These are phyloP conservation scores for Leptographium lundbergii DNA, from an alignment of 2,329 filamentous ascomycete species.

Conservation along the genomic window DNA sequence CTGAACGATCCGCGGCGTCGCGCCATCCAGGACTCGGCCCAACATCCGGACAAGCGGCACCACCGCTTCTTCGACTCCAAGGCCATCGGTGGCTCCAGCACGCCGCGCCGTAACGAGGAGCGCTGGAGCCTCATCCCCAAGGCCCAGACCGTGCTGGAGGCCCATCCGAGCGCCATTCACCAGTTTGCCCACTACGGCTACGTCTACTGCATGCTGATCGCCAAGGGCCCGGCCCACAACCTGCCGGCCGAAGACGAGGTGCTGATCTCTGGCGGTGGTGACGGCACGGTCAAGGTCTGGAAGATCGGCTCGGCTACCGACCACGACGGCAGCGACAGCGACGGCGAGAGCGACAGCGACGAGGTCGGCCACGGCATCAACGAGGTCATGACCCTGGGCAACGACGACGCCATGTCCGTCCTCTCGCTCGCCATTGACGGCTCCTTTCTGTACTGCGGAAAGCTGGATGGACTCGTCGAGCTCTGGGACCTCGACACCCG, in stretches of 20 bases:
- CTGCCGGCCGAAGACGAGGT: slow-evolving; percentile 66
- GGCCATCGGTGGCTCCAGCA: slow-evolving; percentile 69
- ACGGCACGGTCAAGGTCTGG: slow-evolving; percentile 95
- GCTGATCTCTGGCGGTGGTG: slow-evolving; percentile 80
- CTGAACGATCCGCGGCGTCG: slow-evolving; percentile 50
- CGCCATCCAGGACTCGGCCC: slow-evolving; percentile 48
- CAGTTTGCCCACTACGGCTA: slow-evolving; percentile 94
- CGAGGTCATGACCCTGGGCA: slow-evolving; percentile 53
- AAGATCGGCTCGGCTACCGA: slow-evolving; percentile 34
- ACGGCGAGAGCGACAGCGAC: slow-evolving; percentile 25
- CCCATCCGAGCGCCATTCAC: slow-evolving; percentile 65
- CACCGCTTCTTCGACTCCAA: slow-evolving; percentile 90
- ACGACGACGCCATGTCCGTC: slow-evolving; percentile 50
- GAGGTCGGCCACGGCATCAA: slow-evolving; percentile 35
- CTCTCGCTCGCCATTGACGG: slow-evolving; percentile 78
- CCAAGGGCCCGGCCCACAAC: slow-evolving; percentile 53
- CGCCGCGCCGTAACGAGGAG: slow-evolving; percentile 56
- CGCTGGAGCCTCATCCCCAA: slow-evolving; percentile 41
- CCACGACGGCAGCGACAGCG: slow-evolving; percentile 27
- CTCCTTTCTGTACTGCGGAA: slow-evolving; percentile 84
- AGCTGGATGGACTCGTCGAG: slow-evolving; percentile 77
- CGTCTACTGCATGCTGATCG: slow-evolving; percentile 89
- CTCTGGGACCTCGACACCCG: slow-evolving; percentile 95
- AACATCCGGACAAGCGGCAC: slow-evolving; percentile 63
- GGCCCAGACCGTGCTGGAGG: slow-evolving; percentile 54